A percentile compares a stretch with the other conserved stretches of the same genome.
These are phyloP conservation scores for Boletus subluridellus DNA, from an alignment of 1,284 basidiomycete genomes.

Conservation along the genomic window DNA sequence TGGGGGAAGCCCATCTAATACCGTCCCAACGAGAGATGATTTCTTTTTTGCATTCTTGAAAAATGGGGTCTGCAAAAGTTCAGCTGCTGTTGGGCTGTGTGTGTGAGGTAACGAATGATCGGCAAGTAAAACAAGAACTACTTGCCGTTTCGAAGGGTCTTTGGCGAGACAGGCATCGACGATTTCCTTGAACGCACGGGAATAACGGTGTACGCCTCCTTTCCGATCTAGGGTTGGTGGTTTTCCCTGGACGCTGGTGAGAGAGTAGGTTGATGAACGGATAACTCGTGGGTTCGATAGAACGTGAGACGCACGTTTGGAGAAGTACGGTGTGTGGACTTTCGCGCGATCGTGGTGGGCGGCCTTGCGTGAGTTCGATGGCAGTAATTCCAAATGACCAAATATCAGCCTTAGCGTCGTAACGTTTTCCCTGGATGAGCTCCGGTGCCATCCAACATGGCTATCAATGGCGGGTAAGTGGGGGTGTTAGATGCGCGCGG, in stretches of 20 bases:
- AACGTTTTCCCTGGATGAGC: constrained; percentile 77
- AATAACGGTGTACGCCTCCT: constrained; percentile 74
- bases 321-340: constrained; percentile 72
- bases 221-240: constrained; percentile 73
- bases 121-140: neutral
- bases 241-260: constrained; percentile 59
- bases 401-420: constrained; percentile 84
- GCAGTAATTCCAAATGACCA: constrained; percentile 93
- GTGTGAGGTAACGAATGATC: neutral
- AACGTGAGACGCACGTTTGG: constrained; percentile 52
- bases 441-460: constrained; percentile 96
- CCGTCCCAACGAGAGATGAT: constrained; percentile 66
- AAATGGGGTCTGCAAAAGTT: constrained; percentile 76
- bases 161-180: constrained; percentile 80
- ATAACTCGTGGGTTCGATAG: constrained; percentile 4
- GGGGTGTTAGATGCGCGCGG: neutral
- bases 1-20: constrained; percentile 70
- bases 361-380: constrained; percentile 78
- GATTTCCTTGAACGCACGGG: constrained; percentile 77
- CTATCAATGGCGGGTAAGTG: constrained; percentile 32
- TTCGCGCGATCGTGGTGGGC: constrained; percentile 77
- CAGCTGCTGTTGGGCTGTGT: constrained; percentile 66
- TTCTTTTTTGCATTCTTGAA: constrained; percentile 77
- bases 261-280: constrained; percentile 15
- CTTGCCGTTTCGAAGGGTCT: constrained; percentile 69